Percentiles rank a stretch among this genome's conserved stretches.
Conservation (phyloP, 495 filamentous ascomycete species). For the Penicillium robsamsonii region DNA sequence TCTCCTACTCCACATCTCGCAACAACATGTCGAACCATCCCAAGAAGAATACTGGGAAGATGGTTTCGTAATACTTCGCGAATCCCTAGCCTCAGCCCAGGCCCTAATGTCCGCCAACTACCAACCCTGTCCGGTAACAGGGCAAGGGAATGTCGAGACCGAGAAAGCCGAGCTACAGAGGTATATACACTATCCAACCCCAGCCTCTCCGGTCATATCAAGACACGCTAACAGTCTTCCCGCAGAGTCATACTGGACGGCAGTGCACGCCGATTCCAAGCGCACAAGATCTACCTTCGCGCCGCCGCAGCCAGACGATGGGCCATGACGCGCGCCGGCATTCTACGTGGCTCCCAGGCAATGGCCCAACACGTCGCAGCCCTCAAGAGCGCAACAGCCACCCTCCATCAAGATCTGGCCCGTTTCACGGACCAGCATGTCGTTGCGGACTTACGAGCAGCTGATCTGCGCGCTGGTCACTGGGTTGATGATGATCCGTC, state of each 20-base stretch:
- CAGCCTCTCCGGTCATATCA: too few relatives aligned
- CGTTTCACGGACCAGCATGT: slow-evolving; percentile 66
- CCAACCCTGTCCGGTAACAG: slow-evolving; percentile 49
- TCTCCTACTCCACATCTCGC: slow-evolving; percentile 75
- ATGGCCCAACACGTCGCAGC: slow-evolving; percentile 55
- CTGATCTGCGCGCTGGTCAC: slow-evolving; percentile 64
- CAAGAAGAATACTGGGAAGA: slow-evolving; percentile 72
- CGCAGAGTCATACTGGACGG: slow-evolving; percentile 74
- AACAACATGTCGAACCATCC: slow-evolving; percentile 56
- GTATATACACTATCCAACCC: slow-evolving; percentile 39
- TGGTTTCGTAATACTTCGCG: slow-evolving; percentile 72
- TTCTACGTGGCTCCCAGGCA: slow-evolving; percentile 64
- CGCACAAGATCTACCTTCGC: slow-evolving; percentile 79
- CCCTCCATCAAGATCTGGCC: slow-evolving; percentile 60
- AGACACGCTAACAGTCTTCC: background rate
- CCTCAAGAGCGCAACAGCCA: slow-evolving; percentile 57
- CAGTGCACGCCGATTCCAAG: slow-evolving; percentile 76
- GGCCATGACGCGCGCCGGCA: slow-evolving; percentile 66
- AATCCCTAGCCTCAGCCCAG: slow-evolving; percentile 73
- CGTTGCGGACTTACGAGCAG: slow-evolving; percentile 60
- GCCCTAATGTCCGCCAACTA: slow-evolving; percentile 69
- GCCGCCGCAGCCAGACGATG: slow-evolving; percentile 76
- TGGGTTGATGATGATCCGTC: slow-evolving; percentile 74
- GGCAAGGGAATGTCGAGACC: slow-evolving; percentile 61
- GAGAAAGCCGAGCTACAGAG: slow-evolving; percentile 72